A percentile compares a stretch with the other conserved stretches of the same genome.
phyloP scores from a whole-genome alignment of 148 eudicot genomes.

The Chenopodium quinoa region DNA sequence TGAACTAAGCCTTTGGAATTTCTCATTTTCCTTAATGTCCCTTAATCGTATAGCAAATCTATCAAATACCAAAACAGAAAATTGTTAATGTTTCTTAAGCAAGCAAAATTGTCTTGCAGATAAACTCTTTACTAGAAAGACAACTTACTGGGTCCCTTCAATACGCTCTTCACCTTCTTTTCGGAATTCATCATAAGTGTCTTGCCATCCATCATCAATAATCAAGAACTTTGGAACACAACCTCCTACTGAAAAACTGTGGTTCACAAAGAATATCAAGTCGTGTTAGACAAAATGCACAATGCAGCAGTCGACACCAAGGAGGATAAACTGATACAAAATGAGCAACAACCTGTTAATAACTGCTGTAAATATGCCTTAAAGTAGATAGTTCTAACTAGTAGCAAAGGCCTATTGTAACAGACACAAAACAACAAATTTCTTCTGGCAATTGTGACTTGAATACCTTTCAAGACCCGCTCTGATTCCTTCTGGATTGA shows the following conservation, averaged over 20 bases:
- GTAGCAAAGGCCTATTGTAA: background rate
- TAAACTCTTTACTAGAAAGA: background rate
- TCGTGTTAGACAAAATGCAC: background rate
- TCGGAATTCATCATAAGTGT: constrained; percentile 45
- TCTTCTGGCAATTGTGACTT: background rate
- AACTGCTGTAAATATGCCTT: background rate
- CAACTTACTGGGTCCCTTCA: constrained; percentile 48
- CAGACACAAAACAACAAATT: constrained; percentile 1
- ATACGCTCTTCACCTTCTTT: constrained; percentile 41
- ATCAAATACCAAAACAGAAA: background rate
- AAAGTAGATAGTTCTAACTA: constrained; percentile 3
- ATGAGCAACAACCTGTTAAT: background rate
- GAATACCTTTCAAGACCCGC: constrained; percentile 57
- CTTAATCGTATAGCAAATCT: constrained; percentile 58
- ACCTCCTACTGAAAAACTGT: constrained; percentile 56
- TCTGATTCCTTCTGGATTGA: constrained; percentile 49
- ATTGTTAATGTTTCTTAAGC: background rate
- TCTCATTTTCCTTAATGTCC: constrained; percentile 44
- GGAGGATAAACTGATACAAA: constrained; percentile 8
- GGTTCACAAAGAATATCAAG: constrained; percentile 9
- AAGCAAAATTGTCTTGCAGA: background rate
- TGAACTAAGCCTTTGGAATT: constrained; percentile 39
- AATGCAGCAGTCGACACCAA: background rate
- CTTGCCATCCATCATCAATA: constrained; percentile 75
- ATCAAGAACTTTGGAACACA: constrained; percentile 56